Conservation (phyloP, 208 protist species). For the Tritrichomonas musculus region DNA sequence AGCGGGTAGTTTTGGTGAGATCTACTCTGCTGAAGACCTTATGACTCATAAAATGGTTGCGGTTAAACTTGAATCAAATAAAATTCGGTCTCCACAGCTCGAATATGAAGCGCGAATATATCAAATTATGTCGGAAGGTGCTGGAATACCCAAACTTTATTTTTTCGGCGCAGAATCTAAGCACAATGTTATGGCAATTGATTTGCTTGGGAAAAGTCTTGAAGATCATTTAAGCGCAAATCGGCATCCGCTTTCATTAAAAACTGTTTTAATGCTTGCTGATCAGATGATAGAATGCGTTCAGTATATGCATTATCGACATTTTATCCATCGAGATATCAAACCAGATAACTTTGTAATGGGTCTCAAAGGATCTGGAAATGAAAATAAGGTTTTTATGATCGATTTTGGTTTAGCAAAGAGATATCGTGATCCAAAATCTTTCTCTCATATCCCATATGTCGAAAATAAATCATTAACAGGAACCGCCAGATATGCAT, state of each 20-base stretch:
- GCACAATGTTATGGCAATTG: slow-evolving; percentile 98
- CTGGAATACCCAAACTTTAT: slow-evolving; percentile 83
- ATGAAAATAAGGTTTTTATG: slow-evolving; percentile 36
- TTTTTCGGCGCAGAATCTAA: slow-evolving; percentile 84
- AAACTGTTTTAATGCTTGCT: slow-evolving; percentile 95
- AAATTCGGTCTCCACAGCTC: slow-evolving; percentile 76
- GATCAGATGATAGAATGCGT: slow-evolving; percentile 69
- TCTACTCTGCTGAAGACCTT: slow-evolving; percentile 53
- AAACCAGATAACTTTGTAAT: slow-evolving; percentile 99
- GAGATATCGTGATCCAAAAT: slow-evolving; percentile 91
- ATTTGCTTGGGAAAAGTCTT: slow-evolving; percentile 89
- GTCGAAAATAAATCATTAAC: slow-evolving; percentile 40
- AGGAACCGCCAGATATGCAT: slow-evolving; percentile 97
- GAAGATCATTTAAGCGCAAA: slow-evolving; percentile 91
- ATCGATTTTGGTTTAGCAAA: slow-evolving; percentile 80
- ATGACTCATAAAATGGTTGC: background rate
- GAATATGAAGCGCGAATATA: slow-evolving; percentile 52
- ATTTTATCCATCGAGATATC: slow-evolving; percentile 91
- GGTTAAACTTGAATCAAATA: slow-evolving; percentile 51
- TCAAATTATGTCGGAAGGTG: slow-evolving; percentile 66
- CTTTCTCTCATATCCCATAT: slow-evolving; percentile 96
- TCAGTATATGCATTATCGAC: slow-evolving; percentile 87
- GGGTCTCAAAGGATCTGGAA: slow-evolving; percentile 69
- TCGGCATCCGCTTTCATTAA: slow-evolving; percentile 62
- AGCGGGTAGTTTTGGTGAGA: slow-evolving; percentile 14